Evolutionary conservation across 2,329 filamentous ascomycete genomes (phyloP).

Genomic region (Diaporthe australafricana): DNA sequence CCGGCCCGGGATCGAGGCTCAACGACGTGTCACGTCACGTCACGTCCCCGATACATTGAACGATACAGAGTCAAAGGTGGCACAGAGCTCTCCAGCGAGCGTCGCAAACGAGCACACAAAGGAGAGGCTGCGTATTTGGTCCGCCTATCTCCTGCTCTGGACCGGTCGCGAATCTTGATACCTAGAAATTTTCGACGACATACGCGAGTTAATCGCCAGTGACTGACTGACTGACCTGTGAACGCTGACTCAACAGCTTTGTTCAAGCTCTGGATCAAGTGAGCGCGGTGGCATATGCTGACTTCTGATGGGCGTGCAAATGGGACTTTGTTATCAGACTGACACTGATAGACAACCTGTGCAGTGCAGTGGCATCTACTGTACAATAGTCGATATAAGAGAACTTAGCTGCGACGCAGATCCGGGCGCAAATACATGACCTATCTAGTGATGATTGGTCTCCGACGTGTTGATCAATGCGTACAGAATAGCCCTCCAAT

Average conservation of each 20-base stretch:
- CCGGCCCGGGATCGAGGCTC: not conserved
- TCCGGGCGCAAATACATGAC: too few relatives aligned
- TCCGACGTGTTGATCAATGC: slow-evolving; percentile 17
- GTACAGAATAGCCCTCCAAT: slow-evolving; percentile 17
- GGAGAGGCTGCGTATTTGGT: not conserved
- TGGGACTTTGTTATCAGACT: not conserved
- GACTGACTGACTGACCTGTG: too few relatives aligned
- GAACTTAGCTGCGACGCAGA: too few relatives aligned
- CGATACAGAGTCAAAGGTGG: not conserved
- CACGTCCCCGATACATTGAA: not conserved
- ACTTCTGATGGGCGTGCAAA: not conserved
- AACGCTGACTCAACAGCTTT: too few relatives aligned
- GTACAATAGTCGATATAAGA: not conserved
- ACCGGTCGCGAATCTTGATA: not conserved
- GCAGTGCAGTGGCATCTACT: not conserved
- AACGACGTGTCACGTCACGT: not conserved
- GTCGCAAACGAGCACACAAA: not conserved
- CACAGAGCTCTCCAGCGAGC: not conserved
- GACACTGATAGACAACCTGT: not conserved
- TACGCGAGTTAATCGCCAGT: too few relatives aligned
- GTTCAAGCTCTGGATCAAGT: not conserved
- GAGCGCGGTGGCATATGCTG: not conserved
- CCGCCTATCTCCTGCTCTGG: not conserved
- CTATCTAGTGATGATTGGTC: not conserved
- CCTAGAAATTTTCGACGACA: not conserved